A percentile compares a stretch with the other conserved stretches of the same genome.
phyloP scores from a whole-genome alignment of 371 early-diverging fungal genomes.

The Apophysomyces ossiformis region DNA sequence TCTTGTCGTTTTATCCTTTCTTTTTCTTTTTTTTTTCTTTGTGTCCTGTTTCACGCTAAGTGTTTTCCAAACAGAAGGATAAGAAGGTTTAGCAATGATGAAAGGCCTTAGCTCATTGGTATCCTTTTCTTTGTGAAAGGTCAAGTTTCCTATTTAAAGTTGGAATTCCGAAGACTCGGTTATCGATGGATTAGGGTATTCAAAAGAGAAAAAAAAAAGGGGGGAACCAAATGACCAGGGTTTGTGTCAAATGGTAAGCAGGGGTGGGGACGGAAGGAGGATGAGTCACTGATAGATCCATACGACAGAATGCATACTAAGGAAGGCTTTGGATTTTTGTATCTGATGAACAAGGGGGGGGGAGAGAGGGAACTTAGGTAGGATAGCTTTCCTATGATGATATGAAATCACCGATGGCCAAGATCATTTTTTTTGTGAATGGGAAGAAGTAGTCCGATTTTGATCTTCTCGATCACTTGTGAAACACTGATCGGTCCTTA shows the following conservation, averaged over 20 bases:
- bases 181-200: background rate
- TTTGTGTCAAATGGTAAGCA: background rate
- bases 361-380: no score
- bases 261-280: background rate
- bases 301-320: no score
- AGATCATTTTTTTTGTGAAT: background rate
- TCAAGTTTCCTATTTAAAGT: slow-evolving; percentile 4
- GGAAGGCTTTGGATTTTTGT: no score
- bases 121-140: background rate
- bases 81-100: slow-evolving; percentile 9
- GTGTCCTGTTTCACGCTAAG: slow-evolving; percentile 6
- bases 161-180: slow-evolving; percentile 7
- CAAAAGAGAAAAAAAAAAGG: background rate
- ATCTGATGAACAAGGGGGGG: no score
- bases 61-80: background rate
- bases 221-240: background rate
- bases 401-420: background rate
- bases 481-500: slow-evolving; percentile 10
- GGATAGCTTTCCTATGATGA: background rate
- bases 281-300: no score
- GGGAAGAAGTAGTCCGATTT: slow-evolving; percentile 3
- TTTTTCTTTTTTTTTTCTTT: background rate
- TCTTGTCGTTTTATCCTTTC: no score
- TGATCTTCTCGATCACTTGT: slow-evolving; percentile 10
- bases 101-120: background rate